Conservation (phyloP, 495 filamentous ascomycete genomes). For the Penicillium longicatenatum region DNA sequence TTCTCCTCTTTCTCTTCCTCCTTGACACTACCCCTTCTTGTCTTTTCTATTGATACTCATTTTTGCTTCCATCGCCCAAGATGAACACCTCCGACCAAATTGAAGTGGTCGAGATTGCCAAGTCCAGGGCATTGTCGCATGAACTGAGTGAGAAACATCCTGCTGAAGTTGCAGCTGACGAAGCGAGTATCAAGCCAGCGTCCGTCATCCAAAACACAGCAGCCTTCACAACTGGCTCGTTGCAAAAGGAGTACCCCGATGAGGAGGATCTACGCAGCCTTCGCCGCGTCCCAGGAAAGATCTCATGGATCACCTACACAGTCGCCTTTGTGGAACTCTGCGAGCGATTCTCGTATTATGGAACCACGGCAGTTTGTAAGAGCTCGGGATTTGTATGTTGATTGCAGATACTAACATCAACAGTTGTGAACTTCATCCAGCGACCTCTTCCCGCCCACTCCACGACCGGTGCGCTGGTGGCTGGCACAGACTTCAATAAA, state of each 20-base stretch:
- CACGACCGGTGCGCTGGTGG: conserved; percentile 52
- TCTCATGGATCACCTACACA: conserved; percentile 66
- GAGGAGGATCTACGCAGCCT: conserved; percentile 61
- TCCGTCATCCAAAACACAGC: too few relatives aligned
- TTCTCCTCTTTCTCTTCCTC: not conserved
- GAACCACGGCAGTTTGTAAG: conserved; percentile 70
- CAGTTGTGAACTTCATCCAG: conserved; percentile 69
- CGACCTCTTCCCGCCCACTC: conserved; percentile 60
- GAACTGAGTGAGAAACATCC: conserved; percentile 3
- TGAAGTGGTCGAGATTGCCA: conserved; percentile 33
- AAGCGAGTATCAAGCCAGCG: too few relatives aligned
- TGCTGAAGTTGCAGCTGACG: too few relatives aligned
- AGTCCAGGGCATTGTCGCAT: conserved; percentile 25
- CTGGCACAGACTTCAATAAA: conserved; percentile 44
- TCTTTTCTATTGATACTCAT: too few relatives aligned
- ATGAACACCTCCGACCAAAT: conserved; percentile 38
- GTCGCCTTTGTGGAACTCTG: conserved; percentile 75
- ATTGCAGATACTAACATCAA: not conserved
- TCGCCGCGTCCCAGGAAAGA: conserved; percentile 62
- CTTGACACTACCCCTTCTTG: too few relatives aligned
- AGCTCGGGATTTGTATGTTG: conserved; percentile 3
- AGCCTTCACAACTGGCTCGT: too few relatives aligned
- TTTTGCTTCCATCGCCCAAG: conserved; percentile 4
- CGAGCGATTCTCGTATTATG: conserved; percentile 82
- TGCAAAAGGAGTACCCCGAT: conserved; percentile 48